Base-by-base conservation (phyloP, 371 early-diverging fungal genomes). In the Mucor plumbeus region DNA sequence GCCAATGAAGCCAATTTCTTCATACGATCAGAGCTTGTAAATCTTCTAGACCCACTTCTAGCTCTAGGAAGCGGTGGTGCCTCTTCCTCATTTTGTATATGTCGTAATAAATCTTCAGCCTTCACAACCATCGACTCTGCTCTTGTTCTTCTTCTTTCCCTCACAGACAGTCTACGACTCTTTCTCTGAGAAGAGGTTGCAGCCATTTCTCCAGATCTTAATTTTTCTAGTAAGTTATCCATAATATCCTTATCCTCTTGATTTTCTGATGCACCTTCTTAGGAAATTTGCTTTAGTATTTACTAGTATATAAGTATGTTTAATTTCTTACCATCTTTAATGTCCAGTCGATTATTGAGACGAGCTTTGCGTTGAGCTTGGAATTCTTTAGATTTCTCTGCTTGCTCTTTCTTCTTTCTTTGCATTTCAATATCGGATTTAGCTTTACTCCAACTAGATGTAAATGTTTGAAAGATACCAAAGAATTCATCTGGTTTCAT, bases 401-500 rank as follows among this genome's bases (percentile, higher is more conserved):
- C 54, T 59, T 83, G 83, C 19, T 80, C 81, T 60, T 69, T 19
- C 41, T 79, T 80, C 44, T 77, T 73, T 31, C 65, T 67, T 41
- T 73, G 70, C 3, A 44, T 59, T 9, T 74, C 71, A 47, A 80
- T 61, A 61, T 83, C 83, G 8, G 68, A 64, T 47, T 74, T 77
- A 0, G 81, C 83, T 34, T 76, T 79, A 62, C 85, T 89, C 72
- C 92, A 92, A 71, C 90, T 90, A 0, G 90, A 82, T 7, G 85
- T 83, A 57, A 94, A 94, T 6, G 91, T 91, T 72, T 92, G 91
- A 82, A 93, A 94, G 35, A 94, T 87, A 15, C 90, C 89, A 84
- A 94, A 94, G 83, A 93, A 95, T 69, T 95, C 96, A 68, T 97
- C 96, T 0, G 94, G 93, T 55, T 92, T 91, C 80, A 88, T 92